A percentile compares a stretch with the other conserved stretches of the same genome.
Evolutionary conservation across 805 yeast species (phyloP).

Genomic region (Monosporozyma yasuniensis): DNA sequence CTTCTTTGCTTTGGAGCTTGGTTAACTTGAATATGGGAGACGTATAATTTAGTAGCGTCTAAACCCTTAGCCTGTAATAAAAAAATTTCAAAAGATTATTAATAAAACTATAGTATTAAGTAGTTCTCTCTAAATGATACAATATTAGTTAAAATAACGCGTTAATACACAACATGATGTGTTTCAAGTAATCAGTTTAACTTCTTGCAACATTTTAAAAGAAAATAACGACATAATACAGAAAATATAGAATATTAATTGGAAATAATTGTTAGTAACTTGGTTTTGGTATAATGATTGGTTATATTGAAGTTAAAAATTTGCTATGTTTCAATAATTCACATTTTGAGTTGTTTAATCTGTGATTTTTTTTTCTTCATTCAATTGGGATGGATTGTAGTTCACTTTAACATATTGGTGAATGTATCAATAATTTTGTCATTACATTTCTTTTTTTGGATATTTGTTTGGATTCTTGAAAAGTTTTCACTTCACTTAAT

Average conservation of each 20-base stretch:
- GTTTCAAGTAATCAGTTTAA: neutral
- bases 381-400: too few relatives aligned
- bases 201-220: neutral
- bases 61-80: conserved; percentile 72
- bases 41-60: conserved; percentile 86
- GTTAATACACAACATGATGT: neutral
- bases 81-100: neutral
- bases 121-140: neutral
- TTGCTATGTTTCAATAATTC: neutral
- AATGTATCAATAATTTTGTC: too few relatives aligned
- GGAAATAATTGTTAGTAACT: neutral
- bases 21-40: conserved; percentile 99
- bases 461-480: too few relatives aligned
- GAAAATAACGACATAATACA: neutral
- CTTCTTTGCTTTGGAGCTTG: conserved; percentile 99
- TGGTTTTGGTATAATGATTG: neutral
- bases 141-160: neutral
- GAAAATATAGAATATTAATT: neutral
- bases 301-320: neutral
- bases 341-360: too few relatives aligned
- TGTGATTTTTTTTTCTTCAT: too few relatives aligned
- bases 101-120: neutral
- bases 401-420: too few relatives aligned
- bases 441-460: neutral
- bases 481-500: neutral